Evolutionary conservation across 768 basidiomycete genomes (phyloP).

Genomic region (Mrakia blollopis): DNA sequence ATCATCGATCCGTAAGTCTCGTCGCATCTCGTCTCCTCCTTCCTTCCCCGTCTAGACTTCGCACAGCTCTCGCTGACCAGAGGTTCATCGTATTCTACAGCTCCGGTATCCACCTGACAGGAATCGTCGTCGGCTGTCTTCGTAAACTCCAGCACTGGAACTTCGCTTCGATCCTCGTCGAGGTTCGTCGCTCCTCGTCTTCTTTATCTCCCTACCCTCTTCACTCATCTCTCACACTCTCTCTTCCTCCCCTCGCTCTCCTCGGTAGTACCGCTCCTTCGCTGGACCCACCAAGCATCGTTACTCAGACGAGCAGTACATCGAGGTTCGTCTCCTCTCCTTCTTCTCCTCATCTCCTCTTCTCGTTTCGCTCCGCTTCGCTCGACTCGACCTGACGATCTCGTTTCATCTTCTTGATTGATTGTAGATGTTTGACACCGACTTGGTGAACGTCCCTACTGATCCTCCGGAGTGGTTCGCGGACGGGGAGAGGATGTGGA

Average conservation of each 20-base stretch:
- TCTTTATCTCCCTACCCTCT: neutral
- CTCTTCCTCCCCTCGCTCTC: neutral
- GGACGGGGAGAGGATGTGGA: conserved; percentile 18
- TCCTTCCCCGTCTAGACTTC: neutral
- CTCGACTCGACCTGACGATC: neutral
- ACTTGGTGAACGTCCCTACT: conserved; percentile 40
- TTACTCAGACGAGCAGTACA: conserved; percentile 42
- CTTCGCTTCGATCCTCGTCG: conserved; percentile 41
- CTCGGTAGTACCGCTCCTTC: conserved; percentile 39
- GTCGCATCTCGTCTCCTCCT: neutral
- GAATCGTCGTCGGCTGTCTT: conserved; percentile 40
- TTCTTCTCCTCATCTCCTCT: neutral
- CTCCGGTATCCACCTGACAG: conserved; percentile 42
- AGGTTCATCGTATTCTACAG: conserved; percentile 27
- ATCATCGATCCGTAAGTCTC: conserved; percentile 40
- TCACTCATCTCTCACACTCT: neutral
- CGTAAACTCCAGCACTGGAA: conserved; percentile 42
- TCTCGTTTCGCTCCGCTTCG: neutral
- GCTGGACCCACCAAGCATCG: conserved; percentile 41
- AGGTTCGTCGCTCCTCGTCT: conserved; percentile 35
- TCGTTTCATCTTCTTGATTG: neutral
- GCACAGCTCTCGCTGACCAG: neutral
- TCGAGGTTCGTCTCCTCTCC: conserved; percentile 37
- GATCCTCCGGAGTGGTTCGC: conserved; percentile 34
- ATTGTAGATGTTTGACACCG: conserved; percentile 41